phyloP scores from a whole-genome alignment of 192 early-diverging fungal species.

The Chytriomyces confervae region DNA sequence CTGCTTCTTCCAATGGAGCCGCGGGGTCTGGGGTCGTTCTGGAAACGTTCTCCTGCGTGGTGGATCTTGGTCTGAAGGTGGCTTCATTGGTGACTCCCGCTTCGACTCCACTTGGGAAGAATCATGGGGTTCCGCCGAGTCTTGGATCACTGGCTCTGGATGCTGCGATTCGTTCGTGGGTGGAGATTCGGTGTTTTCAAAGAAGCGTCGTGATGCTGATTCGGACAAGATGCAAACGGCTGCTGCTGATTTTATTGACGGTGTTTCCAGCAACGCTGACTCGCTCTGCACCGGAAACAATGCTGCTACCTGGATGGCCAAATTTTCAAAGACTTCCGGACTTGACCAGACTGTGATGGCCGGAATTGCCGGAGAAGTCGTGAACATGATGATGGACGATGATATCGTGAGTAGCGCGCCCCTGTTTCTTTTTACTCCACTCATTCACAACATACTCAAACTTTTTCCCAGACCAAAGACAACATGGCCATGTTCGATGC shows the following conservation, averaged over 20 bases:
- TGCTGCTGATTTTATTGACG: neutral
- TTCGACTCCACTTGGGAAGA: neutral
- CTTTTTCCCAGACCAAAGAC: neutral
- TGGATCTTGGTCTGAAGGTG: neutral
- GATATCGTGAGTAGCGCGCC: neutral
- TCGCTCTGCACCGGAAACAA: neutral
- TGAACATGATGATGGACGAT: constrained; percentile 2
- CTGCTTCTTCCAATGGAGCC: neutral
- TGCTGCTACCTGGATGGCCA: neutral
- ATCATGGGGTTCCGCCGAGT: neutral
- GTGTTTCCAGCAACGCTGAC: neutral
- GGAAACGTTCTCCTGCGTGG: neutral
- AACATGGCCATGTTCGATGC: constrained; percentile 1
- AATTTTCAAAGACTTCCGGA: neutral
- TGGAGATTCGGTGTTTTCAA: no score
- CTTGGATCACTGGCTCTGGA: neutral
- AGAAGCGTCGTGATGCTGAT: no score
- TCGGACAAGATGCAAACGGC: neutral
- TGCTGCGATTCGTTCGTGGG: neutral
- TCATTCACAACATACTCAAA: no score
- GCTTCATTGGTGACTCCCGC: neutral
- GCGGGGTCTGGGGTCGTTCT: neutral
- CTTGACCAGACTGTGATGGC: neutral
- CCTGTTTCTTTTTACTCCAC: no score
- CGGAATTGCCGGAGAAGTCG: neutral